Evolutionary conservation across 2,329 filamentous ascomycete species (phyloP), one percentile per base, ranked within the genome.

Genomic region (Fusarium irregulare): DNA sequence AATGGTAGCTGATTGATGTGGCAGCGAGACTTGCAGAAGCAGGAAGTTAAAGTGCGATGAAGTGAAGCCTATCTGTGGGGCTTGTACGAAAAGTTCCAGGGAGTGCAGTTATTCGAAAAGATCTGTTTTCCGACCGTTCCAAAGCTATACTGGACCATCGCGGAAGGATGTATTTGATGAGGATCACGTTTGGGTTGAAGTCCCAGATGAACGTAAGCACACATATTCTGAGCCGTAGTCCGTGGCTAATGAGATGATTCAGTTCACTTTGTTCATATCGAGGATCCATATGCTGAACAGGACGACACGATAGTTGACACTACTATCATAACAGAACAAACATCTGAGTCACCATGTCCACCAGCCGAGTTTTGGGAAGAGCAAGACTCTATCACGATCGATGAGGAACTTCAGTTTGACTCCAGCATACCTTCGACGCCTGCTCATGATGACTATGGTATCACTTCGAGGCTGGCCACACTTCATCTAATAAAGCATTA

Each of bases 21-120:
- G 7, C 13, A 74, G 73, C 4, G 50, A 69, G 13, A 75, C 72
- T 3, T 75, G 73, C 21, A 64, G 72, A 60, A 60, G 42, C 18
- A 66, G 75, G 11, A 77, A 76, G 18, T 4, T 77, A 4, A 77
- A 76, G 37, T 77, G 75, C 7, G 70, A 77, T 37, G 73, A 77
- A 28, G 42, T 18, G 1, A 74, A 70, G 6, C 75, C 75, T 0
- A 18, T 60, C 1, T 76, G 75, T 21, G 66, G 72, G 12, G 64
- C 62, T 4, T 76, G 74, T 20, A 27, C 30, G 10, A 75, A 71
- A 18, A 59, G 70, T 14, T 61, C 49, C 1, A 56, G 73, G 7
- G 18, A 41, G 1, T 75, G 73, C 16, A 63, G 45, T 27, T 75
- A 75, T 11, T 42, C 49, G 9, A 57, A 62, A 18, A 60, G 68